A percentile compares a stretch with the other conserved stretches of the same genome.
Conservation (phyloP, 768 basidiomycete species). For the Mycena maculata region DNA sequence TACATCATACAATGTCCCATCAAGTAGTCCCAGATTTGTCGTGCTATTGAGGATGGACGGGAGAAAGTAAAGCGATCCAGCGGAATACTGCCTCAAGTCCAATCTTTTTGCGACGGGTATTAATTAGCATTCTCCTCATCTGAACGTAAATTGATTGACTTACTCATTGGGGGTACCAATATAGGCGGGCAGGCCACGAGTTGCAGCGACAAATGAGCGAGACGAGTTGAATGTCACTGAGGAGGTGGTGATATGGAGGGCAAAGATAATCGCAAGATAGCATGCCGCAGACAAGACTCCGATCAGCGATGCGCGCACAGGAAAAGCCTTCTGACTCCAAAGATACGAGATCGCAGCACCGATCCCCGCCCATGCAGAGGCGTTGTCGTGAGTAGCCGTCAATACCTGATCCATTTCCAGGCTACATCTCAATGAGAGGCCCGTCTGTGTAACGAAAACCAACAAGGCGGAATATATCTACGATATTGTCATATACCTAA, state of each 20-base stretch:
- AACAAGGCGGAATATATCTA: slow-evolving; percentile 16
- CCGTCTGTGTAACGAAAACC: slow-evolving; percentile 9
- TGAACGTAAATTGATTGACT: background rate
- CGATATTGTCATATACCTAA: background rate
- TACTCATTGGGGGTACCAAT: background rate
- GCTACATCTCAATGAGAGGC: background rate
- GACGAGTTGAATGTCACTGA: background rate
- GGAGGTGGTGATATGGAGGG: slow-evolving; percentile 5
- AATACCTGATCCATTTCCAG: background rate
- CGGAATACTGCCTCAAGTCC: background rate
- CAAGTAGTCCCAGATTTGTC: background rate
- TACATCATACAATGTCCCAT: slow-evolving; percentile 14
- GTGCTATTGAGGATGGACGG: background rate
- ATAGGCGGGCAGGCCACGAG: background rate
- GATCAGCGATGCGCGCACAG: background rate
- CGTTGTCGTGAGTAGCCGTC: slow-evolving; percentile 4
- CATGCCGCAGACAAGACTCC: background rate
- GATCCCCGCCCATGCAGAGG: slow-evolving; percentile 8
- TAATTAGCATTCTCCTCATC: background rate
- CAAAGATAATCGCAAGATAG: background rate
- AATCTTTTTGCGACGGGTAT: background rate
- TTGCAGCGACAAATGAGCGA: background rate
- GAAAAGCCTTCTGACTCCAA: slow-evolving; percentile 5
- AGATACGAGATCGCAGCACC: background rate
- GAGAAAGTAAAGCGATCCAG: background rate